Evolutionary conservation across 2,329 filamentous ascomycete genomes (phyloP), one percentile per base, ranked within the genome.

Genomic region (Penicillium sp.): DNA sequence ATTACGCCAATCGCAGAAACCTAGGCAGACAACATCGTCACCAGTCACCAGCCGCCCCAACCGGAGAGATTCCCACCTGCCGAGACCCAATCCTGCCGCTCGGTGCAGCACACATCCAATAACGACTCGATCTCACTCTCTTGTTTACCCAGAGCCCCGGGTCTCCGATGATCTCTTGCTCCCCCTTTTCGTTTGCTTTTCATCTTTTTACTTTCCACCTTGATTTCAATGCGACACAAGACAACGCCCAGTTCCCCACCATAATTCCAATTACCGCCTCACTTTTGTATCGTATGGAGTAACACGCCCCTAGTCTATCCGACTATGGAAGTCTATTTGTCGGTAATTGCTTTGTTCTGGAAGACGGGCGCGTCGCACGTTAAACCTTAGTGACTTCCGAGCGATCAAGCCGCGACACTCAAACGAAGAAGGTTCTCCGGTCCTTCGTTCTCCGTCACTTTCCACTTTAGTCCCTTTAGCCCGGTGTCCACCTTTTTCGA

Each of bases 401-500:
- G 31, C 37, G 35, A 41, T 45, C 29, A 39, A 45, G 12, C 22
- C 33, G 7, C 47, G 24, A 22, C 15, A 37, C 19, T 26, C 15
- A 19, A 45, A 49, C 7, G 10, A 39, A 35, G n/a, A 31, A 31
- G 26, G 37, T 42, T 37, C 19, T 32, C 43, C 24, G 43, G 22
- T 2, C 17, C 35, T 41, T 26, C 21, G 29, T 41, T 24, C 35
- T 35, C 41, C 47, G 41, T 45, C 24, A 24, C 21, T 53, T 35
- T 37, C 21, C 17, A 34, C 35, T 38, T 38, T n/a, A 17, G 17
- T 38, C 37, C 24, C 19, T 17, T 40, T 35, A 43, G 40, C 19
- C 33, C 28, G 17, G 48, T 56, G 51, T 45, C 51, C 57, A 55
- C 57, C 48, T 51, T 43, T 37, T 60, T 60, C 58, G 53, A 58